Conservation (phyloP, 495 filamentous ascomycete species). For the Penicillium fimorum region DNA sequence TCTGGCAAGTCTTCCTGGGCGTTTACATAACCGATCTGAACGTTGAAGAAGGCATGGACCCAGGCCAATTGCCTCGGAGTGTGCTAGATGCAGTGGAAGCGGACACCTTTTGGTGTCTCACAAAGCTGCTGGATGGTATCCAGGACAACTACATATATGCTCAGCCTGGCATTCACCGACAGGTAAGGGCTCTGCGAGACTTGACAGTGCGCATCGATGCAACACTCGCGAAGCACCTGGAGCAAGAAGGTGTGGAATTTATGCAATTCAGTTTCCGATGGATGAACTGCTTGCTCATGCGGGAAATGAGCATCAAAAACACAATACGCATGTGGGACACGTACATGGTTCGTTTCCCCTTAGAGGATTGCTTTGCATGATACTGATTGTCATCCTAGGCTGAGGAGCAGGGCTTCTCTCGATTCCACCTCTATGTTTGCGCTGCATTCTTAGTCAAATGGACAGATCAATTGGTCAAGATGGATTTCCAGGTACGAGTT, state of each 20-base stretch:
- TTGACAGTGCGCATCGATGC: slow-evolving; percentile 86
- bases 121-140: slow-evolving; percentile 93
- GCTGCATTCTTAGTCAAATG: slow-evolving; percentile 99
- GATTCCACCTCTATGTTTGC: slow-evolving; percentile 97
- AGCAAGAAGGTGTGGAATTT: slow-evolving; percentile 89
- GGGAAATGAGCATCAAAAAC: slow-evolving; percentile 92
- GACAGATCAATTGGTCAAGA: slow-evolving; percentile 90
- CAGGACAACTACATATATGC: slow-evolving; percentile 99
- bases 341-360: slow-evolving; percentile 70
- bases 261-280: slow-evolving; percentile 99
- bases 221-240: slow-evolving; percentile 80
- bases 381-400: slow-evolving; percentile 55
- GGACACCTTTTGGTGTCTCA: slow-evolving; percentile 97
- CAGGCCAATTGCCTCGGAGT: slow-evolving; percentile 83
- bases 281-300: slow-evolving; percentile 99
- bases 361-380: neutral
- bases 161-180: slow-evolving; percentile 92
- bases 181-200: slow-evolving; percentile 84
- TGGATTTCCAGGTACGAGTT: slow-evolving; percentile 75
- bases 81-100: slow-evolving; percentile 97
- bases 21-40: slow-evolving; percentile 91
- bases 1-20: slow-evolving; percentile 95
- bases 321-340: slow-evolving; percentile 99
- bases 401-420: slow-evolving; percentile 96
- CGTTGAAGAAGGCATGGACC: slow-evolving; percentile 92